Percentiles rank a stretch among this genome's conserved stretches.
Conservation (phyloP, 177 flowering plant genomes). For the Vitis hybrid region DNA sequence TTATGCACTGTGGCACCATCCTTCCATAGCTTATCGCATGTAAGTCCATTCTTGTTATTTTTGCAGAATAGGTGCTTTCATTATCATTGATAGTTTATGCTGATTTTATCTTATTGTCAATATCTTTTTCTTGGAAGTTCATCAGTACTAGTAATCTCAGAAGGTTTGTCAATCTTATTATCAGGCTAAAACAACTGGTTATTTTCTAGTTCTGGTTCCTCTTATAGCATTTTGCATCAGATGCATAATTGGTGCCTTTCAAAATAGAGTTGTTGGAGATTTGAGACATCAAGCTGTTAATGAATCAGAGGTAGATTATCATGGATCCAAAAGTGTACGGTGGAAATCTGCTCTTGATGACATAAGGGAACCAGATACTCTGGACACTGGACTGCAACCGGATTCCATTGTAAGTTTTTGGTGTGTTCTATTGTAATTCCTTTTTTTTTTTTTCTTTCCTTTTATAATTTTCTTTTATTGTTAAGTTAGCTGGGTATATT, state of each 20-base stretch:
- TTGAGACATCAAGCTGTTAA: constrained; percentile 17
- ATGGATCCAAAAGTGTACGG: constrained; percentile 27
- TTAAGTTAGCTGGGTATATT: too few relatives aligned
- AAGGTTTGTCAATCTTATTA: constrained; percentile 27
- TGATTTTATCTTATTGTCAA: not conserved
- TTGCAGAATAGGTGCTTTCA: not conserved
- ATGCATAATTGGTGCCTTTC: constrained; percentile 38
- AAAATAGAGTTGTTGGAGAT: constrained; percentile 18
- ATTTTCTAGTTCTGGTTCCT: constrained; percentile 56
- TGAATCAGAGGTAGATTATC: constrained; percentile 20
- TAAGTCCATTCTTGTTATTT: constrained; percentile 23
- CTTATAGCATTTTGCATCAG: constrained; percentile 56
- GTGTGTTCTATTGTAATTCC: not conserved
- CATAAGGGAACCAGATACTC: constrained; percentile 30
- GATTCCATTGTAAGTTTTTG: constrained; percentile 27
- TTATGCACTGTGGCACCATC: constrained; percentile 12
- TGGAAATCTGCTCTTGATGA: constrained; percentile 56
- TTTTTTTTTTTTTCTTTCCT: not conserved
- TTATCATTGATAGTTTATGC: not conserved
- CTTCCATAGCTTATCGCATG: constrained; percentile 27
- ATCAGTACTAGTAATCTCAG: constrained; percentile 14
- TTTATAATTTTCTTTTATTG: not conserved
- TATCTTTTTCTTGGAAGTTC: not conserved
- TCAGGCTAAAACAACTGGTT: constrained; percentile 56
- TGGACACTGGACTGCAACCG: constrained; percentile 23